phyloP scores from a whole-genome alignment of 352 stramenopile species.

The Phytopythium litorale region DNA sequence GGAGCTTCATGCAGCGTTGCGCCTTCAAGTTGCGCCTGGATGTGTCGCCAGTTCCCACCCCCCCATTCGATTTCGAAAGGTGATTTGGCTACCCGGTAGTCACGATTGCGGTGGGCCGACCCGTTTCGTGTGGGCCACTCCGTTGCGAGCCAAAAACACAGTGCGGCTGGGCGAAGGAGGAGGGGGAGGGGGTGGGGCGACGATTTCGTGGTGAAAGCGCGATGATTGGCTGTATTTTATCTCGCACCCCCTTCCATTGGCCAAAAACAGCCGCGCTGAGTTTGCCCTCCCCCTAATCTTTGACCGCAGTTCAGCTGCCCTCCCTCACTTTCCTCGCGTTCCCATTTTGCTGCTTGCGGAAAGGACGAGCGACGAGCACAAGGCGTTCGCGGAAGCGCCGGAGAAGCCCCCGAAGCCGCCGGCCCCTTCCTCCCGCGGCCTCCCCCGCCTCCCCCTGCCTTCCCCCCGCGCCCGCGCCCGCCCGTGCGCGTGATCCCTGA shows the following conservation, averaged over 20 bases:
- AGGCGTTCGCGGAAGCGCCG: slow-evolving; percentile 1
- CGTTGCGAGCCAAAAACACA: slow-evolving; percentile 1
- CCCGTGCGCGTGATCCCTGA: neutral
- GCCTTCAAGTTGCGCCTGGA: too few relatives aligned
- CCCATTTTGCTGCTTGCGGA: slow-evolving; percentile 5
- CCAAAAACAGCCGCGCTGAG: neutral
- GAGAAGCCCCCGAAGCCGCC: neutral
- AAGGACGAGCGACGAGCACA: slow-evolving; percentile 3
- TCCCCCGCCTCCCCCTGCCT: neutral
- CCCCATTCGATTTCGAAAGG: neutral
- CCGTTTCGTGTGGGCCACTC: neutral
- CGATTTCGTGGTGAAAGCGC: neutral
- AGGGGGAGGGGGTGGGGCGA: neutral
- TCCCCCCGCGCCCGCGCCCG: neutral
- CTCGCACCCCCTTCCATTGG: neutral
- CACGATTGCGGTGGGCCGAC: neutral
- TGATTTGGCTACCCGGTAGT: neutral
- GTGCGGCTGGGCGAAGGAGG: neutral
- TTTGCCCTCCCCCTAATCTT: slow-evolving; percentile 2
- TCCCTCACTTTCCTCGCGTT: neutral
- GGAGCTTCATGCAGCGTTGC: too few relatives aligned
- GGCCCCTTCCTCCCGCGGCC: neutral
- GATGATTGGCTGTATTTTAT: slow-evolving; percentile 5
- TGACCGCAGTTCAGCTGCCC: slow-evolving; percentile 5
- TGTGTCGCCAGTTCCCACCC: neutral